phyloP scores from a whole-genome alignment of 768 basidiomycete genomes.

The Lenzites betulinus region DNA sequence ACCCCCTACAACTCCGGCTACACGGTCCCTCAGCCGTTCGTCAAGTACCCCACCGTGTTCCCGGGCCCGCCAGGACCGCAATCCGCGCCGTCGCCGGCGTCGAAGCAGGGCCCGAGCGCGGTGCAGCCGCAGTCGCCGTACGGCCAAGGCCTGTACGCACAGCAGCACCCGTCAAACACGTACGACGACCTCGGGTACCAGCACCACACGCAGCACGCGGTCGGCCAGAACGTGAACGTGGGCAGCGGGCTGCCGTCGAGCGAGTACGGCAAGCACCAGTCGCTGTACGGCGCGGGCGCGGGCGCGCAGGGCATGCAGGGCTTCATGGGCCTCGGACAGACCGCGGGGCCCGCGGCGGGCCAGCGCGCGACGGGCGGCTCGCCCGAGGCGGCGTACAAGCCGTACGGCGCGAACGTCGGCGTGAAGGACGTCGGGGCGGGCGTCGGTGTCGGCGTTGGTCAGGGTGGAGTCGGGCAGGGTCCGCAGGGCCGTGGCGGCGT shows the following conservation, averaged over 20 bases:
- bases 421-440: constrained; percentile 62
- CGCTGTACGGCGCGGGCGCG: constrained; percentile 49
- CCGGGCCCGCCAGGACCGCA: constrained; percentile 71
- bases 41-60: constrained; percentile 79
- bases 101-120: constrained; percentile 64
- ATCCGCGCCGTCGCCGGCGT: constrained; percentile 61
- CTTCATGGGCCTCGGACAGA: constrained; percentile 66
- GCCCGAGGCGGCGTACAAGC: constrained; percentile 76
- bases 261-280: constrained; percentile 48
- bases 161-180: constrained; percentile 52
- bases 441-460: constrained; percentile 43
- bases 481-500: constrained; percentile 45
- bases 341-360: constrained; percentile 40
- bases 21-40: constrained; percentile 64
- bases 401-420: constrained; percentile 54
- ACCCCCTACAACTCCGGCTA: constrained; percentile 64
- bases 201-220: constrained; percentile 60
- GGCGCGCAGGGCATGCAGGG: constrained; percentile 64
- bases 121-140: constrained; percentile 62
- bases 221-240: constrained; percentile 40
- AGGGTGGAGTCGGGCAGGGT: constrained; percentile 39
- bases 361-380: constrained; percentile 56
- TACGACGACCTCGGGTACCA: constrained; percentile 58
- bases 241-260: constrained; percentile 40
- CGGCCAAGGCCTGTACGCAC: constrained; percentile 64